Conservation (phyloP, 148 eudicot genomes). For the Suaeda aralocaspica region DNA sequence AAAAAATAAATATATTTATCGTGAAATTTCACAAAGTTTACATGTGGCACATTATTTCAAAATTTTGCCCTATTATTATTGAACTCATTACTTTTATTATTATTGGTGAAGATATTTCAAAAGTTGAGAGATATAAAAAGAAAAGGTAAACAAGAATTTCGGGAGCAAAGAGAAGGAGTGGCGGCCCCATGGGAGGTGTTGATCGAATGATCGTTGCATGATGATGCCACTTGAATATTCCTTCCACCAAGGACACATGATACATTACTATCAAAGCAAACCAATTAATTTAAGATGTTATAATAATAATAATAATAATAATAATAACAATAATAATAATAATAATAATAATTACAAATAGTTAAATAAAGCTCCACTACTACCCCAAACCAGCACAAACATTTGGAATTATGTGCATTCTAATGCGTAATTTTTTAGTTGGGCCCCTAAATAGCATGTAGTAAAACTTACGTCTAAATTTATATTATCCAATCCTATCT, state of each 20-base stretch:
- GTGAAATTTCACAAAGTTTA: too few relatives aligned
- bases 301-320: not conserved
- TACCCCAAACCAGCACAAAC: conserved; percentile 4
- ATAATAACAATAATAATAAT: not conserved
- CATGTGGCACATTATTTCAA: too few relatives aligned
- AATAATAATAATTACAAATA: not conserved
- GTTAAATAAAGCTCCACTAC: conserved; percentile 11
- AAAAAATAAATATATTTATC: too few relatives aligned
- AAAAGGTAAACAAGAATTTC: not conserved
- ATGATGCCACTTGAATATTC: conserved; percentile 20
- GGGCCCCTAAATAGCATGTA: not conserved
- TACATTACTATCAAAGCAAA: conserved; percentile 12
- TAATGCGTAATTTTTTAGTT: not conserved
- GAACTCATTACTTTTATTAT: not conserved
- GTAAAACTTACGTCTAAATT: not conserved
- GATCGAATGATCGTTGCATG: conserved; percentile 5
- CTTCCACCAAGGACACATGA: conserved; percentile 13
- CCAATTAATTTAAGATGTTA: not conserved
- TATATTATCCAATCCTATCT: not conserved
- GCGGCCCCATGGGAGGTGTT: conserved; percentile 10
- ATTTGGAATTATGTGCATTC: conserved; percentile 4
- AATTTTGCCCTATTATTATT: too few relatives aligned
- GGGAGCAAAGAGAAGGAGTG: conserved; percentile 5
- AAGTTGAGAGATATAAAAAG: not conserved
- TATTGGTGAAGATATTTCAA: conserved; percentile 6